Evolutionary conservation across 177 flowering plant species (phyloP).

Genomic region (Vitis hybrid): DNA sequence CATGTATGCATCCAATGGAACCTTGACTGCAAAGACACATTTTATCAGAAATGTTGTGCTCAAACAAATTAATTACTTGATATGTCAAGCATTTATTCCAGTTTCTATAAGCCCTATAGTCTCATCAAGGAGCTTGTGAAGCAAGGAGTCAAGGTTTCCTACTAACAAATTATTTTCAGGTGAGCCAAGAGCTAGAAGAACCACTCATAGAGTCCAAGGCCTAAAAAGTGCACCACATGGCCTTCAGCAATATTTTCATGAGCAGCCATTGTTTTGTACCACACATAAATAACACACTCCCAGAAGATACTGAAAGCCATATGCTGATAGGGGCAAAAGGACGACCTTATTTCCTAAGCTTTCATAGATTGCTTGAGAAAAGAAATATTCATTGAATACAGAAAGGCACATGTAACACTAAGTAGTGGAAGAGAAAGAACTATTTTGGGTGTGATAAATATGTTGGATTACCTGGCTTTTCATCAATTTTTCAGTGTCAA

Average conservation of each 20-base stretch:
- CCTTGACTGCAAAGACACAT: conserved; percentile 61
- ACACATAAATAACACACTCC: neutral
- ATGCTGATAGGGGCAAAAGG: neutral
- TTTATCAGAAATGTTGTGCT: neutral
- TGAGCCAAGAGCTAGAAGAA: neutral
- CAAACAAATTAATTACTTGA: neutral
- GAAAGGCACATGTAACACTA: neutral
- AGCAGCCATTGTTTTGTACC: neutral
- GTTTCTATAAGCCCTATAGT: neutral
- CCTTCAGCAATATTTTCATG: neutral
- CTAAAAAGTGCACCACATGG: neutral
- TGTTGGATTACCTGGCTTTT: neutral
- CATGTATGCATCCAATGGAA: conserved; percentile 92
- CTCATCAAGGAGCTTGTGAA: neutral
- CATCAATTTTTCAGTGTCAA: neutral
- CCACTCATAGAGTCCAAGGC: neutral
- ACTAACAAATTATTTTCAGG: too few relatives aligned
- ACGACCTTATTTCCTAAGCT: neutral
- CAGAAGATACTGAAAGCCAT: neutral
- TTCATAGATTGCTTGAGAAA: neutral
- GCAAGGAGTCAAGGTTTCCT: too few relatives aligned
- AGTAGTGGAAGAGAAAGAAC: neutral
- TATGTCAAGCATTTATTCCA: neutral
- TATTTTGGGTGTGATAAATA: neutral
- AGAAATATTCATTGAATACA: neutral